Base-by-base conservation (phyloP, 148 eudicot genomes). In the Vaccinium corymbosum region DNA sequence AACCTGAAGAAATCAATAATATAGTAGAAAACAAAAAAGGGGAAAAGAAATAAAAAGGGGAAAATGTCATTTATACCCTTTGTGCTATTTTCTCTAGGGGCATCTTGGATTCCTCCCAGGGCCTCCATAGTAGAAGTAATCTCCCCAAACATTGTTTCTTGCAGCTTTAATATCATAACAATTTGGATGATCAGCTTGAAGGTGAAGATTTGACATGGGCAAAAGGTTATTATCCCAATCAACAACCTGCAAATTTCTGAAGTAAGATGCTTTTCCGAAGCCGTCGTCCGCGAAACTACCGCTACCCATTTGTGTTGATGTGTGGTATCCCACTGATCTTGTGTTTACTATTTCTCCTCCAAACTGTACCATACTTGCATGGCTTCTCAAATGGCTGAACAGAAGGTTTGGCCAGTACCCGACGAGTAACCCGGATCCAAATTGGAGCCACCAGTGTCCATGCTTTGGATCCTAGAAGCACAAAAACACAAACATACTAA, bases 371-470 rank as follows among this genome's bases (percentile, higher is more conserved):
- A 97, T 97, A 89, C 92, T 93, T 52, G 98, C 98, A 78, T 94
- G 96, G 59, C 57, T 80, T 79, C 92, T 88, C 38, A 97, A 49
- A 81, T 97, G 99, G 81, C 93, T 95, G 84, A 97, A 97, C 85
- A 97, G 83, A 79, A 89, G 88, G 68, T 90, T 88, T 16, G 99
- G 99, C 99, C 99, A 97, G 84, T 97, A 95, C 49, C 99, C 99
- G 1, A 97, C 92, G 8, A 97, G 91, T 62, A 91, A 88, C 10
- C 99, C 97, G 5, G 93, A 82, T 46, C 98, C 99, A 73, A 95
- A 91, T 73, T 97, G 87, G 0, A 97, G 98, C 99, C 99, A 97
- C 99, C 99, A 97, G 76, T 97, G 94, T 57, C 98, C 99, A 56
- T 92, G 98, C 88, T 92, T 94, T 20, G 99, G 99, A 86, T 97